Conservation (phyloP, 495 filamentous ascomycete genomes). For the Trypethelium eluteriae region DNA sequence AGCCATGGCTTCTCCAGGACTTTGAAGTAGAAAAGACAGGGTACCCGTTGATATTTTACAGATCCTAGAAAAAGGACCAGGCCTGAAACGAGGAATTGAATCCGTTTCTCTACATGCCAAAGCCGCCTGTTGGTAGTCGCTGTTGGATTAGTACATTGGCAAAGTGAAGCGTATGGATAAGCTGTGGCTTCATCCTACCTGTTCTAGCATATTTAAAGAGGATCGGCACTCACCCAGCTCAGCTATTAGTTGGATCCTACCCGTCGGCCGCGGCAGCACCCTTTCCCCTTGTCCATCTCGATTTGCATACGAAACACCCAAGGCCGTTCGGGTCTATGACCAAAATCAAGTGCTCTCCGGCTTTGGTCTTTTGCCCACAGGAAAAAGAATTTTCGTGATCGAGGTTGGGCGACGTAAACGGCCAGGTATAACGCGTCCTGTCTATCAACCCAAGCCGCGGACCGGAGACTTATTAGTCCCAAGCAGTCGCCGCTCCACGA, state of each 20-base stretch:
- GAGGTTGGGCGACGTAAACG: background rate
- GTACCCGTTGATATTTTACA: background rate
- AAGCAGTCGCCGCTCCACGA: too few species aligned
- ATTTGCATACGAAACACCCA: background rate
- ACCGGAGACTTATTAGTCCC: too few species aligned
- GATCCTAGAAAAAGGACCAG: too few species aligned
- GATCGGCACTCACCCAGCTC: conserved; percentile 5
- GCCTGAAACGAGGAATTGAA: background rate
- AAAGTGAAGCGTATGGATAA: background rate
- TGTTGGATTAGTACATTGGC: background rate
- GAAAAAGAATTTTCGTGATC: background rate
- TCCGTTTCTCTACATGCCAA: background rate
- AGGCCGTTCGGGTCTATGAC: background rate
- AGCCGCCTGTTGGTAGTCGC: background rate
- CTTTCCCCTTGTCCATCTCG: background rate
- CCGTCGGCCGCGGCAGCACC: background rate
- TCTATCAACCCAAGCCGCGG: too few species aligned
- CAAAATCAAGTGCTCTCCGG: background rate
- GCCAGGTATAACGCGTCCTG: background rate
- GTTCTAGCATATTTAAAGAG: conserved; percentile 1
- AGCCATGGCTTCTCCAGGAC: background rate
- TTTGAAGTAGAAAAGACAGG: background rate
- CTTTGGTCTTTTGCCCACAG: background rate
- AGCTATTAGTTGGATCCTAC: background rate
- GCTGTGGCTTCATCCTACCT: background rate